Base-by-base conservation (phyloP, 1,139 yeast genomes). In the Protomyces arabidopsidicola region DNA sequence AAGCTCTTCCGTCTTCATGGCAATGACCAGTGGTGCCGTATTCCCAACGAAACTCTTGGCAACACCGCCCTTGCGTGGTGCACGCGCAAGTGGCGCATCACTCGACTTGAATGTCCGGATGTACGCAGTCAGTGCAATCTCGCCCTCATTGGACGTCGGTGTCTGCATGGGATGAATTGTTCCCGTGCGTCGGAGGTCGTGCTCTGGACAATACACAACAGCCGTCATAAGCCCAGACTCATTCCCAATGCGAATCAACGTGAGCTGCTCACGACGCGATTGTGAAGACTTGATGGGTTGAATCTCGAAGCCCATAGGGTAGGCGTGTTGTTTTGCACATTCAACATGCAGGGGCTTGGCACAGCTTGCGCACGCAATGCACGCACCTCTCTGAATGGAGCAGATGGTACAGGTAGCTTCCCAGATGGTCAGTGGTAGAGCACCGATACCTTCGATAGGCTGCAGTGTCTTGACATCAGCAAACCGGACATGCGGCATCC, bases 311-410 rank as follows among this genome's bases (percentile, higher is more conserved):
- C 65, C 67, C 12, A 65, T 36, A 4, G 36, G 42, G 45, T 57
- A 65, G 35, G 51, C 62, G 5, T 60, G 51, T 22, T 48, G 36
- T 8, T 22, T 31, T n/a, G 63, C 64, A 31, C 61, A 64, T 22
- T 61, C 52, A 39, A 66, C 68, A 63, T 58, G 69, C 20, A 52
- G 27, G 5, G 50, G 20, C 16, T 45, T 71, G 0, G 72, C 67
- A 67, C 87, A 84, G 2, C 73, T 64, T 9, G 74, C 72, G 71
- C 88, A 84, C 16, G 69, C 65, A 0, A 74, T 70, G 34, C 82
- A 70, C 1, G 78, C 77, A 10, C 86, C 86, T 22, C 75, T 76
- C 3, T 65, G 66, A 14, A 72, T 68, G 10, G 72, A 70, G 70
- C 88, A 84, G 6, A 81, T 69, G 2, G 67, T 64, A 68, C 86